Percentiles rank a stretch among this genome's conserved stretches.
phyloP scores from a whole-genome alignment of 2,329 filamentous ascomycete species.

The Ceratocystis colombiana region DNA sequence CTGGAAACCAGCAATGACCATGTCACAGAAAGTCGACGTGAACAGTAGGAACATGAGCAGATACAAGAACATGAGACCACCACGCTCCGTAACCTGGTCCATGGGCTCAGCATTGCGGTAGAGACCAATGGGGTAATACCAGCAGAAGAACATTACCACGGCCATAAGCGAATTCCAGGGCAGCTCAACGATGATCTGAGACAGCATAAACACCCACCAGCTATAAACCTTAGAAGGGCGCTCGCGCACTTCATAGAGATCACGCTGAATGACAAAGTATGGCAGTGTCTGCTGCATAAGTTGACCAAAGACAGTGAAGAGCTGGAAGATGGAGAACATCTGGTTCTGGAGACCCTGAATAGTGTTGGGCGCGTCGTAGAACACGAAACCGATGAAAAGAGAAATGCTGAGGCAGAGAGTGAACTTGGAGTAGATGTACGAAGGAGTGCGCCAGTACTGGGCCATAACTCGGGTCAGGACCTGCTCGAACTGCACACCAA shows the following conservation, averaged over 20 bases:
- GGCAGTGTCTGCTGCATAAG: conserved; percentile 75
- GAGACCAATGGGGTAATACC: conserved; percentile 79
- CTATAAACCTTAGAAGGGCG: conserved; percentile 74
- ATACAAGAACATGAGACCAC: conserved; percentile 69
- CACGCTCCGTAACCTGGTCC: conserved; percentile 55
- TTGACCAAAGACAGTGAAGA: conserved; percentile 71
- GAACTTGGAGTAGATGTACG: conserved; percentile 78
- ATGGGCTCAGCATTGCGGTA: conserved; percentile 57
- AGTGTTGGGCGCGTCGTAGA: conserved; percentile 60
- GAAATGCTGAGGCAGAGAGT: conserved; percentile 54
- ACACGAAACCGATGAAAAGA: conserved; percentile 74
- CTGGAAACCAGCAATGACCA: conserved; percentile 66
- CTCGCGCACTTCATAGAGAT: conserved; percentile 76
- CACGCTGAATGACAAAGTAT: conserved; percentile 71
- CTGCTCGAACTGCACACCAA: conserved; percentile 54
- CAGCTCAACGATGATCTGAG: conserved; percentile 73
- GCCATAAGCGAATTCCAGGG: conserved; percentile 73
- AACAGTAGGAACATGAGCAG: conserved; percentile 67
- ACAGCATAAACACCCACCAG: conserved; percentile 77
- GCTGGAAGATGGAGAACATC: conserved; percentile 77
- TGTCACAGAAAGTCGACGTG: conserved; percentile 68
- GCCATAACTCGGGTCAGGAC: conserved; percentile 69
- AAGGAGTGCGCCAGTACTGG: conserved; percentile 84
- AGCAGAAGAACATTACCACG: conserved; percentile 66
- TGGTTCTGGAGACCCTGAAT: conserved; percentile 76